Evolutionary conservation across 2,329 filamentous ascomycete species (phyloP), one percentile per base, ranked within the genome.

Genomic region (Stagonosporopsis cucurbitacearum): DNA sequence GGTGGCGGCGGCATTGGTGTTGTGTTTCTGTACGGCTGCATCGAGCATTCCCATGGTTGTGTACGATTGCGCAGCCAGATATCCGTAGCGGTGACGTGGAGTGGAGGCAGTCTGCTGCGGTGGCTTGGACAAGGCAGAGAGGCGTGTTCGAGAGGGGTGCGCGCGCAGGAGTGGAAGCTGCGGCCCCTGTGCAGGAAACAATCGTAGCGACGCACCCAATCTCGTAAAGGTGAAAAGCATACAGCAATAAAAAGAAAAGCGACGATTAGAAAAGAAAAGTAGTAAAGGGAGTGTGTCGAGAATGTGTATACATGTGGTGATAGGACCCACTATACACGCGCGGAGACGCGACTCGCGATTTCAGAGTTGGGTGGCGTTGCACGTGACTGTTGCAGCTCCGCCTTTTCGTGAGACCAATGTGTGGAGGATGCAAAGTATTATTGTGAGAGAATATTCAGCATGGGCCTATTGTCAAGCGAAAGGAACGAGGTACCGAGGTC

Each of bases 11-110:
- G 59, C 55, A 41, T 58, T 61, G 57, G 75, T 67, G 54, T 77
- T 67, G 59, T 79, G 74, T 28, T 67, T 70, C 50, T 77, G 69
- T 20, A 79, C 65, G 20, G 78, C 79, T 42, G 73, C 66, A 46
- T 74, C 72, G 51, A 80, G 71, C 79, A 80, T 75, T 33, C 59
- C 58, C 23, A 57, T 30, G 3, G 62, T 57, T 7, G 61, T 59
- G 42, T 65, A 60, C 23, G 60, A 62, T 36, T 57, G 67, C 23
- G 58, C 42, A 15, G 52, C 37, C 47, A 66, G 62, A 52, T 63
- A 59, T 39, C 60, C 48, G 59, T 58, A 63, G 58, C 44, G 46
- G 11, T 55, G 45, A 40, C 43, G 59, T 20, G 48, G 56, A 25
- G 47, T 35, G 26, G 57, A 25, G n/a, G 32, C 53, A 40, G 19